Conservation (phyloP, 2,329 filamentous ascomycete genomes). For the Penicillium sp. region DNA sequence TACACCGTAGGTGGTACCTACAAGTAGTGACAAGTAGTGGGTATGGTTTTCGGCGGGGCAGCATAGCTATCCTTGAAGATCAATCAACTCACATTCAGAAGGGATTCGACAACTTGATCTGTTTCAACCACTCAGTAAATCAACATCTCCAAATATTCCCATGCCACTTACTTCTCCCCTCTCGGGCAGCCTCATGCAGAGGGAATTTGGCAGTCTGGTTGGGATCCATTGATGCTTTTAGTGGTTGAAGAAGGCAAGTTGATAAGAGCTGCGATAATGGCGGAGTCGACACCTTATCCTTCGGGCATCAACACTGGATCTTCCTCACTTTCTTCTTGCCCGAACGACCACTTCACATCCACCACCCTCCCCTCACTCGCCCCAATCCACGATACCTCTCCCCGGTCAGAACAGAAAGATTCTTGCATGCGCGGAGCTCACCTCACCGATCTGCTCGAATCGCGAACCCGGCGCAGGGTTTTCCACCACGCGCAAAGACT, state of each 20-base stretch:
- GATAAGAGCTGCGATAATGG: constrained; percentile 33
- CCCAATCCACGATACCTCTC: neutral
- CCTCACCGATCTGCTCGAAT: neutral
- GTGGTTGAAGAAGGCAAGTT: constrained; percentile 12
- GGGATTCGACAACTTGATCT: constrained; percentile 75
- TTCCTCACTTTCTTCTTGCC: constrained; percentile 12
- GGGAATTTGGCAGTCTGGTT: constrained; percentile 69
- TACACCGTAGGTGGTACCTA: neutral
- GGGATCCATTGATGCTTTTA: constrained; percentile 40
- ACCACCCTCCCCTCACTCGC: neutral
- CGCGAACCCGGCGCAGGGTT: constrained; percentile 16
- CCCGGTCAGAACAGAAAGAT: no score
- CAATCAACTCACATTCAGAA: constrained; percentile 63
- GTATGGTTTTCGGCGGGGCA: constrained; percentile 32
- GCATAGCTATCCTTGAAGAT: neutral
- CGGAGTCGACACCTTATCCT: constrained; percentile 20
- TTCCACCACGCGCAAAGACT: constrained; percentile 19
- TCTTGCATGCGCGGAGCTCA: neutral
- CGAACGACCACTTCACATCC: constrained; percentile 9
- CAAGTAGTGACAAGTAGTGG: constrained; percentile 8
- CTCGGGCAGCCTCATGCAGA: constrained; percentile 83
- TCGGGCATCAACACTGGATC: constrained; percentile 24
- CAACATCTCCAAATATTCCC: constrained; percentile 5
- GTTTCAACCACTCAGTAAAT: constrained; percentile 28
- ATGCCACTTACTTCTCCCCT: constrained; percentile 71